A percentile compares a stretch with the other conserved stretches of the same genome.
These are phyloP conservation scores for Pseudopithomyces chartarum DNA, from an alignment of 2,329 filamentous ascomycete genomes.

Conservation along the genomic window DNA sequence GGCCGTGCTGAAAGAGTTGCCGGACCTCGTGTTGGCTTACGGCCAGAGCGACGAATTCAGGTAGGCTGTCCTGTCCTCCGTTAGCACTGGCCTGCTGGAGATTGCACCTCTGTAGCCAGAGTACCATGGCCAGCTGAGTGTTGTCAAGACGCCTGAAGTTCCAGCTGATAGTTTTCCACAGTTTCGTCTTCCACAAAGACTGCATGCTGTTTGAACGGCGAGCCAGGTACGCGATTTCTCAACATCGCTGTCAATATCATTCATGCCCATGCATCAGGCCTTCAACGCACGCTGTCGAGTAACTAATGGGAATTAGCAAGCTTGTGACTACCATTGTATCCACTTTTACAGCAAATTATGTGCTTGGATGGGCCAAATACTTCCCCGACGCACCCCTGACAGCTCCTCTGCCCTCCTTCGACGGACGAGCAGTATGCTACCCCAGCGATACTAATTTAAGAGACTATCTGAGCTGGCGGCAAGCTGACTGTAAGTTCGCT, in stretches of 20 bases:
- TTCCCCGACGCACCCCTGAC: slow-evolving; percentile 75
- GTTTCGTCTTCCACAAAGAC: slow-evolving; percentile 86
- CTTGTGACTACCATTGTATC: slow-evolving; percentile 89
- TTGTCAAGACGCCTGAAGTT: not conserved
- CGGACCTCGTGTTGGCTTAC: slow-evolving; percentile 86
- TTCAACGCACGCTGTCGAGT: not conserved
- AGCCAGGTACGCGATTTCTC: slow-evolving; percentile 61
- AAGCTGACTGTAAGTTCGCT: slow-evolving; percentile 79
- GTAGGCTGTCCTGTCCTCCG: slow-evolving; percentile 47
- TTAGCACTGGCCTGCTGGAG: slow-evolving; percentile 18
- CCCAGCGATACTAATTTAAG: slow-evolving; percentile 80
- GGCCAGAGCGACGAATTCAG: slow-evolving; percentile 95
- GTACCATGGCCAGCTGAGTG: not conserved
- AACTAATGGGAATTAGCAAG: slow-evolving; percentile 64
- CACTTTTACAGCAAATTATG: slow-evolving; percentile 90
- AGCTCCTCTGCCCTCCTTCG: slow-evolving; percentile 83
- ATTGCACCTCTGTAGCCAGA: slow-evolving; percentile 8
- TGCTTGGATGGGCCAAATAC: slow-evolving; percentile 76
- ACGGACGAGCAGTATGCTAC: slow-evolving; percentile 89
- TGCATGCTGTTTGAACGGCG: slow-evolving; percentile 85
- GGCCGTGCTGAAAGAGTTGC: slow-evolving; percentile 79
- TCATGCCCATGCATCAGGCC: not conserved
- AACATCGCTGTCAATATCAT: not conserved
- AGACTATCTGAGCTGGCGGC: slow-evolving; percentile 96
- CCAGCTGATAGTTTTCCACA: slow-evolving; percentile 53